Percentiles rank a stretch among this genome's conserved stretches.
Conservation (phyloP, 2,329 filamentous ascomycete species). For the Emergomyces orientalis region DNA sequence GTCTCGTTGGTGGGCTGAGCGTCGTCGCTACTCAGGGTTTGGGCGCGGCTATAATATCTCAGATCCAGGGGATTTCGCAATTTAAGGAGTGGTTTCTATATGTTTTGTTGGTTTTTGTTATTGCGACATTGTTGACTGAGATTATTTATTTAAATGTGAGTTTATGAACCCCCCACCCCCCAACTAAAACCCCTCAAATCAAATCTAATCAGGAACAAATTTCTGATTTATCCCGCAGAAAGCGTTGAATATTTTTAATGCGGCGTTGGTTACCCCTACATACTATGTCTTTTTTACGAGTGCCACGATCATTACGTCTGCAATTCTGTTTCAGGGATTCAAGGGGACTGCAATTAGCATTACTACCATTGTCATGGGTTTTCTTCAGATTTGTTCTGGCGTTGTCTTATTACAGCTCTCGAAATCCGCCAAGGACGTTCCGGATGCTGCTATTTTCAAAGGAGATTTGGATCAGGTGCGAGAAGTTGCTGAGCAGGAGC, state of each 20-base stretch:
- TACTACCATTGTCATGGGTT: slow-evolving; percentile 82
- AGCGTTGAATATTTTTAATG: slow-evolving; percentile 95
- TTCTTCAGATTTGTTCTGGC: slow-evolving; percentile 85
- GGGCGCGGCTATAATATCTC: slow-evolving; percentile 81
- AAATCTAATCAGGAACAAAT: neutral
- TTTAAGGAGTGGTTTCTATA: slow-evolving; percentile 98
- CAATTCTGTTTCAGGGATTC: slow-evolving; percentile 87
- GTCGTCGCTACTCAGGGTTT: slow-evolving; percentile 92
- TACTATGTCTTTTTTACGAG: slow-evolving; percentile 99
- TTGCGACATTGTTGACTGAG: slow-evolving; percentile 80
- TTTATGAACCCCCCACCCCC: slow-evolving; percentile 18
- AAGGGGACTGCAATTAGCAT: slow-evolving; percentile 75
- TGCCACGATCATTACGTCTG: slow-evolving; percentile 87
- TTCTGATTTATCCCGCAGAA: slow-evolving; percentile 54
- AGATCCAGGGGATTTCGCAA: slow-evolving; percentile 70
- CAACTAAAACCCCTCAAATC: neutral
- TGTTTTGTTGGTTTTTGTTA: slow-evolving; percentile 80
- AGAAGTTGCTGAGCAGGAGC: slow-evolving; percentile 87
- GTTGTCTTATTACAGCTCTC: slow-evolving; percentile 92
- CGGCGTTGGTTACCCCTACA: slow-evolving; percentile 90
- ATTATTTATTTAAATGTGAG: slow-evolving; percentile 93
- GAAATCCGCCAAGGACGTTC: slow-evolving; percentile 95
- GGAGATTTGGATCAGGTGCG: slow-evolving; percentile 92
- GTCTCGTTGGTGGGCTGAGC: slow-evolving; percentile 83
- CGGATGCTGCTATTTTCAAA: slow-evolving; percentile 81